Conservation (phyloP, 2,329 filamentous ascomycete species). For the Fusarium duplospermum region DNA sequence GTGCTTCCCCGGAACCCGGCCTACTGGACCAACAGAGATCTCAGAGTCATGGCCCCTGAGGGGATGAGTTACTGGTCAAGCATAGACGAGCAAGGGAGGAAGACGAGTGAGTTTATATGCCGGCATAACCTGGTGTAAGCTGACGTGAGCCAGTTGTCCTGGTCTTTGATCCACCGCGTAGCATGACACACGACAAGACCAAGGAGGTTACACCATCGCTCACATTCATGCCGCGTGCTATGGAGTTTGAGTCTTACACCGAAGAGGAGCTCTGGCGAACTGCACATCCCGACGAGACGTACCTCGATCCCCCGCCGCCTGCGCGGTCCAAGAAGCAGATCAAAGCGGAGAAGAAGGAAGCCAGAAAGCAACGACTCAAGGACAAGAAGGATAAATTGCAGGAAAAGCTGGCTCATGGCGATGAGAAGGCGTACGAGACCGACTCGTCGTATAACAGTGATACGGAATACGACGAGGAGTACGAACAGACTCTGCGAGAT, state of each 20-base stretch:
- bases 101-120: slow-evolving; percentile 30
- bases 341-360: slow-evolving; percentile 29
- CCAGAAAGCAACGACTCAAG: slow-evolving; percentile 9
- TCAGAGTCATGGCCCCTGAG: slow-evolving; percentile 45
- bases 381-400: slow-evolving; percentile 11
- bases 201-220: slow-evolving; percentile 34
- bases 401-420: not conserved
- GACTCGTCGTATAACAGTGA: slow-evolving; percentile 30
- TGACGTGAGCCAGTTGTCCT: slow-evolving; percentile 36
- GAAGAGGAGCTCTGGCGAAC: slow-evolving; percentile 44
- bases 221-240: slow-evolving; percentile 46
- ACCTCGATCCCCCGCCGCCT: slow-evolving; percentile 43
- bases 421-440: slow-evolving; percentile 10
- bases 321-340: slow-evolving; percentile 21
- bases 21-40: slow-evolving; percentile 43
- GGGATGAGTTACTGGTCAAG: slow-evolving; percentile 42
- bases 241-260: slow-evolving; percentile 45
- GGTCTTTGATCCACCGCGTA: slow-evolving; percentile 37
- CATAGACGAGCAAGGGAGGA: slow-evolving; percentile 32
- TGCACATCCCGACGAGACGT: slow-evolving; percentile 40
- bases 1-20: slow-evolving; percentile 35
- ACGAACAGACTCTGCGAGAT: slow-evolving; percentile 23
- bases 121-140: not conserved
- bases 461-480: slow-evolving; percentile 40
- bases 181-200: slow-evolving; percentile 39